Evolutionary conservation across 75 land plant species (phyloP).

Genomic region (Cupressus sempervirens): DNA sequence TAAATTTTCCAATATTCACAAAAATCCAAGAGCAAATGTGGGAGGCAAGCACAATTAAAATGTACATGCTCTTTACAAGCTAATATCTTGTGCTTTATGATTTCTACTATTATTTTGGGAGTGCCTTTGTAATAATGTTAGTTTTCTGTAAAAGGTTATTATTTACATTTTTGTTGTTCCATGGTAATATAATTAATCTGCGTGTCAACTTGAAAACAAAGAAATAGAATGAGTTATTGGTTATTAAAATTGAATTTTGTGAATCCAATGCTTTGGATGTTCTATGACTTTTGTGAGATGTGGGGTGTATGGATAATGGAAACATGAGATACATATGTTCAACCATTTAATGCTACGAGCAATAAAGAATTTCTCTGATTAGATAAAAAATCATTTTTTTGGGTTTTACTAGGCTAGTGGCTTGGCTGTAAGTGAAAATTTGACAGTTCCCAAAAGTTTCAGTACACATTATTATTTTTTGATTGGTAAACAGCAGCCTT

Average conservation of each 20-base stretch:
- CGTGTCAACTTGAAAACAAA: not conserved
- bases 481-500: too few relatives aligned
- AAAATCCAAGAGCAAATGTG: not conserved
- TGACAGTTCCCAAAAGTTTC: not conserved
- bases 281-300: not conserved
- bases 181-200: too few relatives aligned
- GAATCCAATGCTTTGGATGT: not conserved
- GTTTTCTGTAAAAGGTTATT: not conserved
- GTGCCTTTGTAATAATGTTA: not conserved
- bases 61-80: not conserved
- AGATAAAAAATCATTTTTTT: not conserved
- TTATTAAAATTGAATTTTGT: not conserved
- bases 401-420: not conserved
- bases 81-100: not conserved
- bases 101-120: not conserved
- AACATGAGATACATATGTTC: not conserved
- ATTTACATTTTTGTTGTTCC: too few relatives aligned
- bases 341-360: not conserved
- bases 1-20: not conserved
- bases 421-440: not conserved
- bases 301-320: not conserved
- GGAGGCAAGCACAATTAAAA: not conserved
- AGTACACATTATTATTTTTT: too few relatives aligned
- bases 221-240: not conserved
- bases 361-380: not conserved